Evolutionary conservation across 169 alveolate species (phyloP).

Genomic region (Plasmodium vivax): DNA sequence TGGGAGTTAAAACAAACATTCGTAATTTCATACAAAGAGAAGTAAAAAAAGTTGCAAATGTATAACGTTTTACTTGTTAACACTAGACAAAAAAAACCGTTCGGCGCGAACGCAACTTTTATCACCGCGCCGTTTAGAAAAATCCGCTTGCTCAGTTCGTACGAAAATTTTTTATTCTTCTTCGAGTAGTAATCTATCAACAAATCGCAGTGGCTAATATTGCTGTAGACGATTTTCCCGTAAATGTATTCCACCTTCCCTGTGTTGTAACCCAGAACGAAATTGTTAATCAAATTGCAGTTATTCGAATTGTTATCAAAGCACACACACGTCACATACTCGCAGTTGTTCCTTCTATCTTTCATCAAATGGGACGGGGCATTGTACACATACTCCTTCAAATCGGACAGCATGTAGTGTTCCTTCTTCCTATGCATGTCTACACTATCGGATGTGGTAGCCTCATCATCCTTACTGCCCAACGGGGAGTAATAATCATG

Average conservation of each 20-base stretch:
- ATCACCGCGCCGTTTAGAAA: conserved; percentile 65
- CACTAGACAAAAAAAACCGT: conserved; percentile 72
- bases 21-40: conserved; percentile 44
- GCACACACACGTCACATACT: conserved; percentile 73
- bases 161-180: conserved; percentile 61
- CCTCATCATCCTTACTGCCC: neutral
- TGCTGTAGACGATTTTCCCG: conserved; percentile 59
- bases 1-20: conserved; percentile 37
- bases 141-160: conserved; percentile 57
- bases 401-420: conserved; percentile 29
- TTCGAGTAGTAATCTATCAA: conserved; percentile 73
- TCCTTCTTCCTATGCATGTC: conserved; percentile 22
- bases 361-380: conserved; percentile 66
- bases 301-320: conserved; percentile 68
- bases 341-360: conserved; percentile 46
- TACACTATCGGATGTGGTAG: neutral
- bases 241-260: conserved; percentile 68
- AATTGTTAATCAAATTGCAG: conserved; percentile 62
- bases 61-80: conserved; percentile 62
- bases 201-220: conserved; percentile 74
- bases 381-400: conserved; percentile 50
- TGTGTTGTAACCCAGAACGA: conserved; percentile 58
- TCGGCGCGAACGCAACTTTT: conserved; percentile 53
- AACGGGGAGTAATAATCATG: neutral
- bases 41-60: conserved; percentile 68